Evolutionary conservation across 129 eudicot species (phyloP).

Genomic region (Flaveria brownii): DNA sequence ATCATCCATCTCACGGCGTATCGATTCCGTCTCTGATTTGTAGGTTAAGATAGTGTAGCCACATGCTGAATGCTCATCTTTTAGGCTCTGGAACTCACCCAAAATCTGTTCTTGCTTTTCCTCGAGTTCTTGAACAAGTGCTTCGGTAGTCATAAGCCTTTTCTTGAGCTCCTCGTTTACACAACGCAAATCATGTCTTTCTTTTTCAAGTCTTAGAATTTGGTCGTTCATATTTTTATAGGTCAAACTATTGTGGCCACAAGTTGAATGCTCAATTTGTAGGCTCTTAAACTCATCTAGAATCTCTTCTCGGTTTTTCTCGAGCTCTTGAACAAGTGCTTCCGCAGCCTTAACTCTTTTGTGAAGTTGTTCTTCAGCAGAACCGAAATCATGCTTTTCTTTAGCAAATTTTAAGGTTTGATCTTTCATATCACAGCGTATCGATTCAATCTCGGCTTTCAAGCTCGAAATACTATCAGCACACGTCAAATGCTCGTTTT

Average conservation of each 20-base stretch:
- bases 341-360: conserved; percentile 69
- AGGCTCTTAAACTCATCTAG: conserved; percentile 28
- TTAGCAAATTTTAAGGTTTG: conserved; percentile 50
- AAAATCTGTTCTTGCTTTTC: conserved; percentile 83
- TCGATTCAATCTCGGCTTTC: conserved; percentile 55
- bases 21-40: conserved; percentile 62
- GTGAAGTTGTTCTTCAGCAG: conserved; percentile 65
- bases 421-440: conserved; percentile 53
- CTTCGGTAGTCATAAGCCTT: conserved; percentile 38
- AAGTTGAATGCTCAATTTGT: conserved; percentile 26
- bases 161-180: conserved; percentile 70
- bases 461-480: conserved; percentile 50
- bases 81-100: conserved; percentile 73
- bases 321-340: conserved; percentile 41
- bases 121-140: conserved; percentile 85
- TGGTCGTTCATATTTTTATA: conserved; percentile 25
- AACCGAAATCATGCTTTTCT: conserved; percentile 57
- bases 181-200: conserved; percentile 37
- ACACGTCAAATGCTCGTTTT: conserved; percentile 74
- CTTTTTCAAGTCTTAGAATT: conserved; percentile 20
- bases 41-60: conserved; percentile 52
- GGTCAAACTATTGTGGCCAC: conserved; percentile 10
- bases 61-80: conserved; percentile 75
- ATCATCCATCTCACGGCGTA: conserved; percentile 54
- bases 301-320: conserved; percentile 16